Evolutionary conservation across 345 rosid genomes (phyloP), one percentile per base, ranked within the genome.

Genomic region (Mercurialis annua): DNA sequence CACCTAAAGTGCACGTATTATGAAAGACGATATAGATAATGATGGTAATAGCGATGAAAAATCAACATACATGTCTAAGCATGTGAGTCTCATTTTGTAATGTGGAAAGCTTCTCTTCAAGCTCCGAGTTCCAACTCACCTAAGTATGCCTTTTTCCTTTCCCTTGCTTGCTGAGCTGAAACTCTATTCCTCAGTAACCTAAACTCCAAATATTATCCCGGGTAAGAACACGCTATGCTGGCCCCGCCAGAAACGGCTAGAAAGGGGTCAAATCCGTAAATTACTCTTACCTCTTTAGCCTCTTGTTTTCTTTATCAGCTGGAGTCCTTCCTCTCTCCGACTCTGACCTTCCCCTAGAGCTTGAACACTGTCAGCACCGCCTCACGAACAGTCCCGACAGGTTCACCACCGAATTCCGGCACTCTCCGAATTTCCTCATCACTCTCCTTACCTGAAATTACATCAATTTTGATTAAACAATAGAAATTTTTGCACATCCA

Each of bases 111-210:
- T 81, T 82, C 81, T 94, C 99, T 54, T 92, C 93, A 69, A 92
- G 90, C 76, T 92, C 93, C 17, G 97, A 88, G 84, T 94, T 94
- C 97, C 84, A 94, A 73, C 21, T 87, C 98, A 60, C 6, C 78
- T 86, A 94, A 70, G 84, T 94, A 92, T 4, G 86, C 99, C 57
- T 94, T 94, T 70, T 94, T 94, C 85, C 98, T 88, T 73, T 94
- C 99, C 80, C 99, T 90, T 46, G 98, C 99, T 79, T 94, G 99
- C 72, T 94, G 99, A 1, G 99, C 99, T 33, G 99, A 94, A 23
- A 94, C 99, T 88, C 99, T 88, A 75, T 94, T 94, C 82, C 99
- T 89, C 88, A 94, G 68, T 86, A 94, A 85, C 92, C 99, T 94
- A 14, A 29, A n/a, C 30, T n/a, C 26, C 17, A 59, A 5, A 18